Evolutionary conservation across 2,329 filamentous ascomycete species (phyloP).

Genomic region (Paecilomyces variotii): DNA sequence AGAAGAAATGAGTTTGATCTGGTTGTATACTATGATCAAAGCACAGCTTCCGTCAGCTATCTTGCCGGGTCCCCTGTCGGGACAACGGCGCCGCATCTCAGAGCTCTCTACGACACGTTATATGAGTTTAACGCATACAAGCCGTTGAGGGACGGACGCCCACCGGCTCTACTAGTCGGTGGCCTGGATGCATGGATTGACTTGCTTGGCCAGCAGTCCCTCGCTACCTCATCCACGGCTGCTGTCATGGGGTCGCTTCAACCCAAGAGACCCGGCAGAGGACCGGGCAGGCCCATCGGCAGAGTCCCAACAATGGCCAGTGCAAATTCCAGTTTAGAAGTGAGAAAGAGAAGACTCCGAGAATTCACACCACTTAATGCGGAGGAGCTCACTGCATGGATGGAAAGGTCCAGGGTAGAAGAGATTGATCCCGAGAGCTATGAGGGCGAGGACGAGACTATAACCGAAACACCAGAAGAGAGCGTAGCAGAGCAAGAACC

Average conservation of each 20-base stretch:
- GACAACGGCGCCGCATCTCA: conserved; percentile 49
- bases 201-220: conserved; percentile 63
- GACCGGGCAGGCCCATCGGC: conserved; percentile 42
- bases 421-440: conserved; percentile 42
- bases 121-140: conserved; percentile 76
- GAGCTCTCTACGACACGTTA: conserved; percentile 69
- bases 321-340: conserved; percentile 43
- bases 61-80: conserved; percentile 39
- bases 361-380: conserved; percentile 65
- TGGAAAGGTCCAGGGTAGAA: conserved; percentile 65
- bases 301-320: conserved; percentile 45
- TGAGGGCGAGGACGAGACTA: conserved; percentile 29
- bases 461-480: conserved; percentile 35
- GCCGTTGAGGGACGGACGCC: conserved; percentile 54
- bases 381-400: conserved; percentile 75
- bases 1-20: conserved; percentile 70
- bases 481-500: conserved; percentile 40
- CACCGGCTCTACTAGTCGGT: conserved; percentile 70
- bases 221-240: conserved; percentile 50
- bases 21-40: conserved; percentile 83
- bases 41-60: conserved; percentile 52
- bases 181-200: conserved; percentile 83
- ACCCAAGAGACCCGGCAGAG: conserved; percentile 25
- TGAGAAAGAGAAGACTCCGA: conserved; percentile 49
- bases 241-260: conserved; percentile 40